Evolutionary conservation across 345 rosid genomes (phyloP), one percentile per base, ranked within the genome.

Genomic region (Combretum micranthum): DNA sequence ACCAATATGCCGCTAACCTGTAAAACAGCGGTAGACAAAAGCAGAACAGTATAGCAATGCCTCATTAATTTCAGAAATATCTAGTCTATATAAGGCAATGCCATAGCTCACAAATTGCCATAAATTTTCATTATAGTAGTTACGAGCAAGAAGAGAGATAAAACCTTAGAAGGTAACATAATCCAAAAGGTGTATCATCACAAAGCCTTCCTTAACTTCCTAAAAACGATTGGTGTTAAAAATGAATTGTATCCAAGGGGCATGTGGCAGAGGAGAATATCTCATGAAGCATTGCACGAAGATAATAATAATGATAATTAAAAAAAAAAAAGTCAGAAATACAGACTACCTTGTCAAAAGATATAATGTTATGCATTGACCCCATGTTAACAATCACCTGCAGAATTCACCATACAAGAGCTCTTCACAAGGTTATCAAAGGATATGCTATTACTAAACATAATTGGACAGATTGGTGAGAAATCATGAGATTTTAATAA

Each of bases 1-100:
- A 89, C 97, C 70, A 92, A 75, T 68, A 89, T 69, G 21, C 99
- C 99, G 56, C 89, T 84, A 63, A 85, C 89, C 95, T 88, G 84
- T 76, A 69, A 62, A 37, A 43, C 46, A 44, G 59, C 39, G 56
- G 13, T 12, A 17, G 20, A n/a, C 21, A 13, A 23, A 20, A 18
- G 16, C 14, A 18, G 20, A 44, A 18, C 23, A 63, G 44, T 47
- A 20, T 49, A 16, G 47, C 2, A 20, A 61, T 12, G 1, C 17
- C 37, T 12, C 51, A 18, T 44, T 26, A 51, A 15, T 42, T 42
- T 59, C 1, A 20, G 18, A 9, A 45, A 47, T 4, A 26, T 59
- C 54, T n/a, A 53, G 18, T 59, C 54, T n/a, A 53, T 43, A 13
- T 13, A 44, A 5, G 11, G 44, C 42, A 20, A 12, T 39, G 49